Evolutionary conservation across 2,329 filamentous ascomycete genomes (phyloP), one percentile per base, ranked within the genome.

Genomic region (Colletotrichum sp.): DNA sequence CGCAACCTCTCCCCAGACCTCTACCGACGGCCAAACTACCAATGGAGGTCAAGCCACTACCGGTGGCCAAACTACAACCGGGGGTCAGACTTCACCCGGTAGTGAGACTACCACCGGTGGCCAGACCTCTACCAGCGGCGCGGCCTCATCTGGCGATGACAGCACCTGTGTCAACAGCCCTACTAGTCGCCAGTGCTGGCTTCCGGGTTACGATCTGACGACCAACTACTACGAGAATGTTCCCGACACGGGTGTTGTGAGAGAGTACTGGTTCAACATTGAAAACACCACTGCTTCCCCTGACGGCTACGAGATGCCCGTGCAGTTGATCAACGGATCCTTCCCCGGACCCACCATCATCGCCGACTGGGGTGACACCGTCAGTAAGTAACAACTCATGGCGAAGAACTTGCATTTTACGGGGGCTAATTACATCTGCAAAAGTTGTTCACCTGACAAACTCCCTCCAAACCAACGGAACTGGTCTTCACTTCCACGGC

Each of bases 401-500:
- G n/a, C 55, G 0, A 13, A 26, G 7, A 26, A 26, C 10, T 13
- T 49, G 18, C 13, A 59, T 28, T 0, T 18, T 10, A 15, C 55
- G 16, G 55, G 10, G 55, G 16, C 55, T 59, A 16, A 59, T 9
- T 0, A 18, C 8, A 1, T 59, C 8, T 6, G 55, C 12, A 8
- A 59, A 16, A 59, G 55, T 59, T 18, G 82, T 92, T 15, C 89
- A 89, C 68, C 88, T 93, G 8, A 89, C 84, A 39, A 94, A 93
- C 80, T 81, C 81, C 63, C 69, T 88, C 83, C 83, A 84, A 68
- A 59, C 55, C 10, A 93, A 93, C 76, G 91, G 91, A 36, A 93
- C 91, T 9, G 87, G 87, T 10, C 89, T 93, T 21, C 92, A 94
- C 80, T 93, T 88, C 84, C 92, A 94, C 79, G 92, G 91, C 26